These are phyloP conservation scores for Dendryphion nanum DNA, from an alignment of 2,329 filamentous ascomycete genomes.

Conservation along the genomic window DNA sequence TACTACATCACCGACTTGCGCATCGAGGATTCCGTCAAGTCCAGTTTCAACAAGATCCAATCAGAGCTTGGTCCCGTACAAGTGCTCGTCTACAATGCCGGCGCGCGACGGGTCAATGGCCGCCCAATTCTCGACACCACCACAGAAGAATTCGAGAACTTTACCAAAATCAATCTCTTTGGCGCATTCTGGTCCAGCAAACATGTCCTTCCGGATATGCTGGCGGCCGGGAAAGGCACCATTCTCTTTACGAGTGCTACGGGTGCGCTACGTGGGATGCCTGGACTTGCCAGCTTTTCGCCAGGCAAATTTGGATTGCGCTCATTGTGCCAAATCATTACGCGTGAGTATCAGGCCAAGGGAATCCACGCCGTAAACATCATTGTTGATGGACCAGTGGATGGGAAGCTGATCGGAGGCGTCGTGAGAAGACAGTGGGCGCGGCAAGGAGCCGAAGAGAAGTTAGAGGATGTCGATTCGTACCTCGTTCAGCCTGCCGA, in stretches of 20 bases:
- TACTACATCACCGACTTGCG: constrained; percentile 19
- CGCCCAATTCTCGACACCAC: constrained; percentile 16
- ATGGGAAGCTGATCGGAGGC: constrained; percentile 6
- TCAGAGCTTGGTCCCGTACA: constrained; percentile 14
- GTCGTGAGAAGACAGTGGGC: constrained; percentile 5
- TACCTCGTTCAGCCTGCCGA: constrained; percentile 11
- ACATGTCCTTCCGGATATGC: constrained; percentile 17
- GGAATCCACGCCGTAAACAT: constrained; percentile 4
- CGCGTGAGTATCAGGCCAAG: constrained; percentile 8
- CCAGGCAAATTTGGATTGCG: constrained; percentile 19
- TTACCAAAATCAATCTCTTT: constrained; percentile 20
- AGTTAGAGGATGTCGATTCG: constrained; percentile 3
- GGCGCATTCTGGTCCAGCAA: constrained; percentile 20
- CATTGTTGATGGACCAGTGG: constrained; percentile 6
- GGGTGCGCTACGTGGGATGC: constrained; percentile 14
- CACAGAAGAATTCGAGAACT: constrained; percentile 18
- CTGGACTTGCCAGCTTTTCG: constrained; percentile 16
- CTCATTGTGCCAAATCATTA: constrained; percentile 7
- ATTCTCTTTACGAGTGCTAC: constrained; percentile 19
- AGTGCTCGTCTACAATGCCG: constrained; percentile 20
- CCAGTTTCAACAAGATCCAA: constrained; percentile 12
- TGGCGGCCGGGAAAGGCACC: constrained; percentile 14
- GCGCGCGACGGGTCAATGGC: constrained; percentile 14
- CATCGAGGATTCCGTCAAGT: constrained; percentile 11
- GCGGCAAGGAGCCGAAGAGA: constrained; percentile 1